Conservation (phyloP, 2,329 filamentous ascomycete genomes). For the Penicillium sp. region DNA sequence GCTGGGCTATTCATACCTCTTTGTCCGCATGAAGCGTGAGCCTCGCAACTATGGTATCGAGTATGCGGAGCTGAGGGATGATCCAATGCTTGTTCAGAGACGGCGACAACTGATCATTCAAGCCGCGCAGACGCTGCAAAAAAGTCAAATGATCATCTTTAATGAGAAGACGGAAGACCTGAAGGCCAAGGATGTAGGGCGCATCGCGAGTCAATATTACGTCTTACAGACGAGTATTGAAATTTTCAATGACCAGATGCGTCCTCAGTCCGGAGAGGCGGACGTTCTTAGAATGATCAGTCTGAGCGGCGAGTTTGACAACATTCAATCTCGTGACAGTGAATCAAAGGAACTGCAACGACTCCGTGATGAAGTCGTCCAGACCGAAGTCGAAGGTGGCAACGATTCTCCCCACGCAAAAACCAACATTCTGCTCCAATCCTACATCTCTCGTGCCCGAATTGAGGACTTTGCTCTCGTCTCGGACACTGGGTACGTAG, state of each 20-base stretch:
- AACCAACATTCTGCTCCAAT: conserved; percentile 90
- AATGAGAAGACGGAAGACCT: conserved; percentile 92
- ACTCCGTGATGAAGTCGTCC: conserved; percentile 63
- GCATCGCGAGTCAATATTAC: conserved; percentile 96
- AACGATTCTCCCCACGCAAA: conserved; percentile 71
- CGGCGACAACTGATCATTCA: conserved; percentile 81
- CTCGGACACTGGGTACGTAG: conserved; percentile 90
- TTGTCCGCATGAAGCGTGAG: conserved; percentile 91
- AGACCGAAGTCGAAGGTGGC: conserved; percentile 70
- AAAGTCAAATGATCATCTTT: conserved; percentile 98
- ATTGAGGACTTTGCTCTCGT: conserved; percentile 89
- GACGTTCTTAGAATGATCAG: conserved; percentile 95
- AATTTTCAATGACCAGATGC: conserved; percentile 96
- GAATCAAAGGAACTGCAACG: conserved; percentile 81
- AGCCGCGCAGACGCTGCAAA: conserved; percentile 77
- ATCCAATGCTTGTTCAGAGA: conserved; percentile 79
- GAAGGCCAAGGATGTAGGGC: conserved; percentile 86
- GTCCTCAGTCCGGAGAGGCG: conserved; percentile 74
- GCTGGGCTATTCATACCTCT: conserved; percentile 96
- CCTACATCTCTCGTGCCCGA: conserved; percentile 82
- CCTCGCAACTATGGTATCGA: conserved; percentile 92
- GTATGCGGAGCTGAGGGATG: conserved; percentile 82
- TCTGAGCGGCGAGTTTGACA: conserved; percentile 96
- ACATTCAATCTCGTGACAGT: conserved; percentile 84
- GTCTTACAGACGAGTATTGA: conserved; percentile 89